These are phyloP conservation scores for Podospora pseudopauciseta DNA, from an alignment of 495 filamentous ascomycete genomes.

Conservation along the genomic window DNA sequence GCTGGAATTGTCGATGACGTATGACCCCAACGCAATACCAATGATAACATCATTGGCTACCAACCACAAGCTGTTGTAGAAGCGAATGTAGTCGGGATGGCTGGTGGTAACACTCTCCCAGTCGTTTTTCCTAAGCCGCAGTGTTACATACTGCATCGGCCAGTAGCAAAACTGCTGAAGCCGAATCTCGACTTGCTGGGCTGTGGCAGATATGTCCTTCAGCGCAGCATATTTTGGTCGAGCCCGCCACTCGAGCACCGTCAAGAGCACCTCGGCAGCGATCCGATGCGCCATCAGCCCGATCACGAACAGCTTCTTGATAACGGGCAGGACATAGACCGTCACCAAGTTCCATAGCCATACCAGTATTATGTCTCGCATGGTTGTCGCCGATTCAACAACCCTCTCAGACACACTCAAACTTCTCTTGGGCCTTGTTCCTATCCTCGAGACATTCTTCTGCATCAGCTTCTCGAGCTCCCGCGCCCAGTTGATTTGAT, in stretches of 20 bases:
- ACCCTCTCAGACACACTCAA: constrained; percentile 93
- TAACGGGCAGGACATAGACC: constrained; percentile 73
- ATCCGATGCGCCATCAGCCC: constrained; percentile 77
- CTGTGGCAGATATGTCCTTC: constrained; percentile 94
- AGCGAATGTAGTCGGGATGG: constrained; percentile 97
- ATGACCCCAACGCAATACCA: constrained; percentile 90
- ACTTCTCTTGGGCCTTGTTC: constrained; percentile 72
- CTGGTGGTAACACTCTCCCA: constrained; percentile 95
- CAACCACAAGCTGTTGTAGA: constrained; percentile 98
- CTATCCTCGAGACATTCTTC: constrained; percentile 79
- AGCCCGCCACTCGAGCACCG: constrained; percentile 82
- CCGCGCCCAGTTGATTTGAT: constrained; percentile 94
- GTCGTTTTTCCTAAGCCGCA: constrained; percentile 81
- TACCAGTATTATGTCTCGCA: constrained; percentile 70
- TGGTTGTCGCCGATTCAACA: constrained; percentile 83
- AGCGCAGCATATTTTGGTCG: constrained; percentile 76
- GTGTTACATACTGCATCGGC: constrained; percentile 92
- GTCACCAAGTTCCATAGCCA: constrained; percentile 67
- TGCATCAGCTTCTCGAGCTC: constrained; percentile 81
- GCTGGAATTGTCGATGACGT: constrained; percentile 90
- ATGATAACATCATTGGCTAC: constrained; percentile 99
- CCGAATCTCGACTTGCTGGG: constrained; percentile 97
- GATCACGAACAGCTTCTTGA: constrained; percentile 68
- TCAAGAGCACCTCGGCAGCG: constrained; percentile 74
- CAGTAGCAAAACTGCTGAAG: constrained; percentile 99